Base-by-base conservation (phyloP, 129 eudicot genomes). In the Gnaphalium uliginosum region DNA sequence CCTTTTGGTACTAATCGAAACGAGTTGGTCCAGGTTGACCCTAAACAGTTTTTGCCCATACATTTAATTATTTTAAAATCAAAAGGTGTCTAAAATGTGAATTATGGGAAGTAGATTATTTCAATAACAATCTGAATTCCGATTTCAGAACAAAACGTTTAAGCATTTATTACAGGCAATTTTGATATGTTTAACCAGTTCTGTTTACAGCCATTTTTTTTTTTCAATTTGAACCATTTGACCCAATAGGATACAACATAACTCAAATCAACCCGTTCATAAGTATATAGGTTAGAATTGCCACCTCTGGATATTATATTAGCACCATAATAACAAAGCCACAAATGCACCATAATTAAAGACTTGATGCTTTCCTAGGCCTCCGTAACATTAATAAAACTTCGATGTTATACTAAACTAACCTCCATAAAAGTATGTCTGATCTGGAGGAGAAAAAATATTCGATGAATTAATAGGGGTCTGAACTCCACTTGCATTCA, bases 351-450 rank as follows among this genome's bases (percentile, higher is more conserved):
- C 64, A 32, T 18, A 1, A 18, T n/a, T 51, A 17, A 37, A 68
- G 48, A 18, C 6, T 26, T 29, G 1, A 14, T 7, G 39, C 35
- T 56, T 27, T 51, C 25, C 27, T 58, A 41, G 73, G 41, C 27
- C 70, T 46, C 17, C 33, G 60, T 69, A 53, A 70, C 32, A 60
- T 37, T 48, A 74, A 22, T 33, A 23, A 4, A 32, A 60, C 2
- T 35, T 15, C 19, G 25, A 43, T 25, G 21, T 2, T 26, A 35
- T 8, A 72, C 24, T 23, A 53, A 54, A 68, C 83, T 85, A 73
- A 91, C 98, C 98, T 84, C 96, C 93, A 84, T 82, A 85, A 70
- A 78, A 89, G 72, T 83, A 87, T 63, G 88, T 84, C 62, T 87
- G 97, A 8, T 90, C 98, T 18, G 79, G 85, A 57, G 96, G 84